phyloP scores from a whole-genome alignment of 2,329 filamentous ascomycete genomes.

The Fusarium armeniacum region DNA sequence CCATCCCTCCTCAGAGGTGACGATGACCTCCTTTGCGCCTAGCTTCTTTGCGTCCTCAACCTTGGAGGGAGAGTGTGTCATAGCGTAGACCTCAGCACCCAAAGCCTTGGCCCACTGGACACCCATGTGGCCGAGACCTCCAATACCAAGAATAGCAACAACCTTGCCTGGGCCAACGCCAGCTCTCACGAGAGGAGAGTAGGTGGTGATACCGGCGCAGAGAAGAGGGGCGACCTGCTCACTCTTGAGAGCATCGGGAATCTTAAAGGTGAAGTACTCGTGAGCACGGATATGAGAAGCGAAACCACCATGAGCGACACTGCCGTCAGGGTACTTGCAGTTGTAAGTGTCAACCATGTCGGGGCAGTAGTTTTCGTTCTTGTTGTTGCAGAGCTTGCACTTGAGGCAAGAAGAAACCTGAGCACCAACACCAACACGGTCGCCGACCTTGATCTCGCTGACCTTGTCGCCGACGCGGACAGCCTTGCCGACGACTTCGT shows the following conservation, averaged over 20 bases:
- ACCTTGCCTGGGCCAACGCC: constrained; percentile 77
- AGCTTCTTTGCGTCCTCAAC: constrained; percentile 71
- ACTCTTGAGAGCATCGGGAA: constrained; percentile 66
- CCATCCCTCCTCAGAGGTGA: constrained; percentile 68
- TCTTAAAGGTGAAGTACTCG: constrained; percentile 71
- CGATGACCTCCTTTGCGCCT: constrained; percentile 70
- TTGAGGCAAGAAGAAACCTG: constrained; percentile 44
- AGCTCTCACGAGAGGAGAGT: constrained; percentile 75
- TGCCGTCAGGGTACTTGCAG: constrained; percentile 69
- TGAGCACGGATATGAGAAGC: constrained; percentile 64
- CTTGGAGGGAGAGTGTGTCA: constrained; percentile 73
- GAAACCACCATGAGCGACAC: constrained; percentile 75
- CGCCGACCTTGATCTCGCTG: constrained; percentile 69
- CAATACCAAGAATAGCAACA: constrained; percentile 78
- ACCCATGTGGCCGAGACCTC: constrained; percentile 81
- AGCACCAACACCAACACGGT: constrained; percentile 66
- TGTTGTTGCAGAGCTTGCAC: constrained; percentile 61
- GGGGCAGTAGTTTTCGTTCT: constrained; percentile 73
- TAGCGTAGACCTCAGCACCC: constrained; percentile 74
- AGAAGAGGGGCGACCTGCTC: constrained; percentile 76
- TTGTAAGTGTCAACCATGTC: constrained; percentile 70
- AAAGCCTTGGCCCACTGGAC: constrained; percentile 79
- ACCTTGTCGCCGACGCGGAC: constrained; percentile 66
- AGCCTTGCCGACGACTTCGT: constrained; percentile 74
- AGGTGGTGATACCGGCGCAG: constrained; percentile 83